These are phyloP conservation scores for Schrenkiella parvula DNA, from an alignment of 345 rosid genomes.

Conservation along the genomic window DNA sequence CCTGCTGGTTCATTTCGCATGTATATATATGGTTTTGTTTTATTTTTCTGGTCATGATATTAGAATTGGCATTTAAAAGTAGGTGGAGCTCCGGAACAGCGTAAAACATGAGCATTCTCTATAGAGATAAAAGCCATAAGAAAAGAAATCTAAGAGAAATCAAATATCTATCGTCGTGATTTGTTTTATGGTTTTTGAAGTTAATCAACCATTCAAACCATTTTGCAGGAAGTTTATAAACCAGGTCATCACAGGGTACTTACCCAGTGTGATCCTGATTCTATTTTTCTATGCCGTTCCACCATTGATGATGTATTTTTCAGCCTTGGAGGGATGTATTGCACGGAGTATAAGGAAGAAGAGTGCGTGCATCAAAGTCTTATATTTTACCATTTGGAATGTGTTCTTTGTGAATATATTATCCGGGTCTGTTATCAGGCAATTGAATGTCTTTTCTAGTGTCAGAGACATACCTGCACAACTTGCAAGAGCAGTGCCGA, in stretches of 20 bases:
- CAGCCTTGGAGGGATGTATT: slow-evolving; percentile 68
- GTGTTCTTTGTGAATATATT: slow-evolving; percentile 87
- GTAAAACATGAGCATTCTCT: not conserved
- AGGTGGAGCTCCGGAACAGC: not conserved
- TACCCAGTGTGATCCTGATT: slow-evolving; percentile 84
- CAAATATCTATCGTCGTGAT: not conserved
- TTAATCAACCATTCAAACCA: not conserved
- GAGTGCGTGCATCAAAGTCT: slow-evolving; percentile 77
- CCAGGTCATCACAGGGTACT: slow-evolving; percentile 80
- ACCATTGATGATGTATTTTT: slow-evolving; percentile 83
- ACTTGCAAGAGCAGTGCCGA: slow-evolving; percentile 80
- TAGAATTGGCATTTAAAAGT: not conserved
- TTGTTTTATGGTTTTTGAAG: not conserved
- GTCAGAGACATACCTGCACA: slow-evolving; percentile 57
- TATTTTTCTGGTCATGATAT: slow-evolving; percentile 4
- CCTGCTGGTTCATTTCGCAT: not conserved
- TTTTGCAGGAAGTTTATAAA: slow-evolving; percentile 51
- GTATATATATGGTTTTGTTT: not conserved
- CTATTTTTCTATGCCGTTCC: slow-evolving; percentile 73
- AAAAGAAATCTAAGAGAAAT: not conserved
- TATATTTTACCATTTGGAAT: slow-evolving; percentile 91
- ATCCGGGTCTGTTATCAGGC: slow-evolving; percentile 72
- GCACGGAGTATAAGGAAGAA: slow-evolving; percentile 77
- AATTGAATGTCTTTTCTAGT: slow-evolving; percentile 51
- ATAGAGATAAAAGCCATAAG: not conserved